A percentile compares a stretch with the other conserved stretches of the same genome.
phyloP scores from a whole-genome alignment of 352 stramenopile genomes.

The Phytophthora capsici region DNA sequence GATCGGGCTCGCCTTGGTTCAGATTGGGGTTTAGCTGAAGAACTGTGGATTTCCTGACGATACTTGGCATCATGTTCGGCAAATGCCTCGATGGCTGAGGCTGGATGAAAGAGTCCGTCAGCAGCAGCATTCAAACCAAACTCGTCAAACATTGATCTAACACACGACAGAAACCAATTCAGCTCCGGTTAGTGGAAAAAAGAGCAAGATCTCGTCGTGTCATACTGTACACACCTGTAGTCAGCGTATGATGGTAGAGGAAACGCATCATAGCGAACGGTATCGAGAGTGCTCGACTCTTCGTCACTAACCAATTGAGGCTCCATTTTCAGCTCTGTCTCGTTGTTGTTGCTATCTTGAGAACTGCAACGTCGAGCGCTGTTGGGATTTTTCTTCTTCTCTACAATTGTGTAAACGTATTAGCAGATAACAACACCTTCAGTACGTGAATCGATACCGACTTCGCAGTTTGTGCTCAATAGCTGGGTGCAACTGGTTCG shows the following conservation, averaged over 20 bases:
- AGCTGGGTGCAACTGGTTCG: slow-evolving; percentile 73
- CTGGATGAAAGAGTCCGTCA: slow-evolving; percentile 80
- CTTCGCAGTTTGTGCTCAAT: slow-evolving; percentile 74
- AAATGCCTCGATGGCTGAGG: slow-evolving; percentile 78
- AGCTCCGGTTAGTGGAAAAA: neutral
- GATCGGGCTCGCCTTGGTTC: slow-evolving; percentile 8
- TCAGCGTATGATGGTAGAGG: slow-evolving; percentile 6
- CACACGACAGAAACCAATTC: neutral
- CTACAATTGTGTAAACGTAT: slow-evolving; percentile 16
- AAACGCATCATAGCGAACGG: slow-evolving; percentile 21
- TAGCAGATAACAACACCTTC: slow-evolving; percentile 2
- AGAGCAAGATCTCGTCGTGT: too few species aligned
- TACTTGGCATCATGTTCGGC: slow-evolving; percentile 83
- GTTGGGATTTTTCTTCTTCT: slow-evolving; percentile 43
- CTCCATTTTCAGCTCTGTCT: slow-evolving; percentile 2
- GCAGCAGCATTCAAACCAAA: slow-evolving; percentile 69
- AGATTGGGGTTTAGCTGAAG: slow-evolving; percentile 9
- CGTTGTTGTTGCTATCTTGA: slow-evolving; percentile 30
- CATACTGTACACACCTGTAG: slow-evolving; percentile 20
- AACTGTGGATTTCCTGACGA: slow-evolving; percentile 18
- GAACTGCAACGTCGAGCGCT: slow-evolving; percentile 29
- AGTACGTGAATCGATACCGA: slow-evolving; percentile 29
- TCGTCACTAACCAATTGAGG: slow-evolving; percentile 33
- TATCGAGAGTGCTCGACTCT: slow-evolving; percentile 24
- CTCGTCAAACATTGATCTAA: slow-evolving; percentile 60